These are phyloP conservation scores for Climacium dendroides DNA, from an alignment of 225 moss, liverwort and hornwort genomes.

Conservation along the genomic window DNA sequence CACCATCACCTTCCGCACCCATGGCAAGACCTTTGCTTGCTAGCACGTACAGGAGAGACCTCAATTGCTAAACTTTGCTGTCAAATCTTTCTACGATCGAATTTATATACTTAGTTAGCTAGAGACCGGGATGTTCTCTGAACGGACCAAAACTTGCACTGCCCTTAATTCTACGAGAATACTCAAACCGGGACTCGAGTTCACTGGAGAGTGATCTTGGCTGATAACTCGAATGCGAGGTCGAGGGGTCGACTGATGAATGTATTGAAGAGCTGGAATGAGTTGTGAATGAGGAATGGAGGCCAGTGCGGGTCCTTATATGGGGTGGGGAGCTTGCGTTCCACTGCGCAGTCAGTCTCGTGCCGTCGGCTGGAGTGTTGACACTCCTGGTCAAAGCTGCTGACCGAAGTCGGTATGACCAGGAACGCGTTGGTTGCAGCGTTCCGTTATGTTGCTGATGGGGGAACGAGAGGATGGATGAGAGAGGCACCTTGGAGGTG, in stretches of 20 bases:
- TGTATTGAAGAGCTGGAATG: not conserved
- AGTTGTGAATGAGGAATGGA: not conserved
- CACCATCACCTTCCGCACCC: constrained; percentile 10
- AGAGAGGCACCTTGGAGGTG: not conserved
- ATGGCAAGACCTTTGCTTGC: too few relatives aligned
- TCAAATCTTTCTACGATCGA: not conserved
- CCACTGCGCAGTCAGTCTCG: not conserved
- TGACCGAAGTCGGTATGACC: not conserved
- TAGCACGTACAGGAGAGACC: too few relatives aligned
- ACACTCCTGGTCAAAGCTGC: not conserved
- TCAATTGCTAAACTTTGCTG: not conserved
- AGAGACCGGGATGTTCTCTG: not conserved
- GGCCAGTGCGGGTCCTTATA: not conserved
- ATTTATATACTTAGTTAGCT: not conserved
- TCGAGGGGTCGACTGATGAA: too few relatives aligned
- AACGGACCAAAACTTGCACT: not conserved
- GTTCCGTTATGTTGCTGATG: not conserved
- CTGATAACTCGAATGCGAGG: not conserved
- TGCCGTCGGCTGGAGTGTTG: not conserved
- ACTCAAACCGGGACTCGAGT: not conserved
- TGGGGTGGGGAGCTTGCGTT: not conserved
- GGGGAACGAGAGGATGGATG: not conserved
- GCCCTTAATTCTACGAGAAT: not conserved
- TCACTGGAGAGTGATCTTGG: not conserved
- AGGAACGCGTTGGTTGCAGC: not conserved